Base-by-base conservation (phyloP, 2,329 filamentous ascomycete genomes). In the Dichotomopilus funicola region DNA sequence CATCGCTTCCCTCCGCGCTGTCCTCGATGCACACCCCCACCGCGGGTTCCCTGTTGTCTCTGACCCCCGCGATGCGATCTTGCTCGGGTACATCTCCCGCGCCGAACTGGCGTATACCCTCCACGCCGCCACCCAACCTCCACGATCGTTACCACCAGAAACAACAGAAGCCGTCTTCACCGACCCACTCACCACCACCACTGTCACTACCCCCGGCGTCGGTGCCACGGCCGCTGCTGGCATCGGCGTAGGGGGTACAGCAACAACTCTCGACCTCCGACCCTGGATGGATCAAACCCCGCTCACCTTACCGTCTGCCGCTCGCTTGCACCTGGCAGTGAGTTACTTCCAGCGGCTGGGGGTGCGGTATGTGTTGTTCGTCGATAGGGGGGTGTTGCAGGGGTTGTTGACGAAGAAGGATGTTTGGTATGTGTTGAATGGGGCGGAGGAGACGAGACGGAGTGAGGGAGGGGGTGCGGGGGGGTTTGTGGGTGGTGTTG, bases 241-340 rank as follows among this genome's bases (percentile, higher is more conserved):
- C n/a, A n/a, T n/a, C n/a, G n/a, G n/a, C n/a, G n/a, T n/a, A n/a
- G n/a, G n/a, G n/a, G n/a, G n/a, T n/a, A n/a, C 19, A 27, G 19
- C 19, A 27, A 3, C 19, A 27, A 3, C 19, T 12, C 82, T 99
- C 41, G 94, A 99, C 71, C 79, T 99, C 9, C 79, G 92, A 6
- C 91, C 91, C 2, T 99, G 94, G 94, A 96, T 99, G 91, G 94
- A 99, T 70, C 92, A 96, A 71, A 99, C 94, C 0, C 94, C 94
- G 0, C 88, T 99, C 47, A 97, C 94, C 0, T 78, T 97, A 13
- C 88, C 90, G 43, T 85, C 83, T 27, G 82, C 85, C 60, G 85
- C 85, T 12, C 86, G 79, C 57, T 83, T 99, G 58, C 85, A 91
- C 67, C 80, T 97, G n/a, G 89, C 89, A 3, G 86, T 95, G 31